Conservation (phyloP, 352 stramenopile genomes). For the Poterioochromonas sp. region DNA sequence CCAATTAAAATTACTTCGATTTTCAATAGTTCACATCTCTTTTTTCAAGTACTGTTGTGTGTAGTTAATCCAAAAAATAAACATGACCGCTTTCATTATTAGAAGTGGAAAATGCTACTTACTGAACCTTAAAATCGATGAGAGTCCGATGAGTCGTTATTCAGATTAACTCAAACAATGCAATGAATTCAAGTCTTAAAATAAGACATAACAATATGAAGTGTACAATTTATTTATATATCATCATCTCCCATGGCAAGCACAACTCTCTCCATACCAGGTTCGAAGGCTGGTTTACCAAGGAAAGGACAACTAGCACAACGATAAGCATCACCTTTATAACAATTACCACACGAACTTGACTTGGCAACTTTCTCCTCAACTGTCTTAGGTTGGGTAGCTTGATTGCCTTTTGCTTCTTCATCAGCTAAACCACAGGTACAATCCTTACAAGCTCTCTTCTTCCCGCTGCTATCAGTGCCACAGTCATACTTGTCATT, state of each 20-base stretch:
- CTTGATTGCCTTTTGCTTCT: constrained; percentile 42
- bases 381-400: constrained; percentile 34
- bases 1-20: too few species aligned
- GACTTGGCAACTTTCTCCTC: constrained; percentile 41
- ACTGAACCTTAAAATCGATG: too few species aligned
- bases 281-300: constrained; percentile 88
- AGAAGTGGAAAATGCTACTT: too few species aligned
- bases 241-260: constrained; percentile 36
- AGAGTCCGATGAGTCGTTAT: too few species aligned
- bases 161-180: too few species aligned
- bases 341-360: constrained; percentile 70
- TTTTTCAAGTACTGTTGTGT: too few species aligned
- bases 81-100: too few species aligned
- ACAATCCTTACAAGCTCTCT: constrained; percentile 89
- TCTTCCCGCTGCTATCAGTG: constrained; percentile 50
- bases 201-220: too few species aligned
- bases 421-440: constrained; percentile 72
- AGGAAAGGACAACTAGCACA: constrained; percentile 90
- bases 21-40: too few species aligned
- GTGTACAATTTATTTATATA: neutral
- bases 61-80: too few species aligned
- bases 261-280: constrained; percentile 63
- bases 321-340: constrained; percentile 91
- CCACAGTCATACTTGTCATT: neutral
- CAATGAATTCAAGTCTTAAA: too few species aligned